Evolutionary conservation across 2,329 filamentous ascomycete genomes (phyloP).

Genomic region (Ophiostoma ulmi): DNA sequence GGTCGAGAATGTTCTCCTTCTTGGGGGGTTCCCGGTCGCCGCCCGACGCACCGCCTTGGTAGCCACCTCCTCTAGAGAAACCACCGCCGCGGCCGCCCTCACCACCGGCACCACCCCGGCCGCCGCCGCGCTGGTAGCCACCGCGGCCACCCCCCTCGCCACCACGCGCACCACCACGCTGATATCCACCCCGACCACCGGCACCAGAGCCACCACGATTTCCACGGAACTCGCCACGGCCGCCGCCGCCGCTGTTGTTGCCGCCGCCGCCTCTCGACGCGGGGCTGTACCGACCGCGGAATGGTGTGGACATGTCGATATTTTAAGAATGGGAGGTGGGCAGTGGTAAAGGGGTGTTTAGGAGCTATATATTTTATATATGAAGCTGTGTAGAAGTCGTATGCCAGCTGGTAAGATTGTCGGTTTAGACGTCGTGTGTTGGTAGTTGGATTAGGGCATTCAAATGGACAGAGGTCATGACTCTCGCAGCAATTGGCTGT

Average conservation of each 20-base stretch:
- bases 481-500: conserved; percentile 10
- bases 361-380: not conserved
- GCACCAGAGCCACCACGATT: conserved; percentile 13
- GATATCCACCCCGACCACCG: conserved; percentile 17
- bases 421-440: not conserved
- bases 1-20: conserved; percentile 97
- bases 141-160: conserved; percentile 45
- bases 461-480: not conserved
- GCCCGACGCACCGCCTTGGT: conserved; percentile 14
- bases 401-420: not conserved
- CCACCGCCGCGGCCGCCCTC: conserved; percentile 30
- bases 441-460: not conserved
- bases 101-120: conserved; percentile 36
- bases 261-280: conserved; percentile 25
- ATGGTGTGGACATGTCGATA: conserved; percentile 26
- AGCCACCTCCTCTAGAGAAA: conserved; percentile 20
- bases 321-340: not conserved
- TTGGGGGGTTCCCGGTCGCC: conserved; percentile 68
- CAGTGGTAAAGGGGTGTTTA: not conserved
- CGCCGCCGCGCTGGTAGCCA: conserved; percentile 38
- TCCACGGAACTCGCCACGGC: conserved; percentile 19
- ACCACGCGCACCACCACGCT: conserved; percentile 32
- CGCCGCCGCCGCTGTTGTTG: conserved; percentile 19
- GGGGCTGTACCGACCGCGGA: conserved; percentile 28
- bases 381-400: not conserved